Percentiles rank a stretch among this genome's conserved stretches.
Conservation (phyloP, 179 eudicot species). For the Camellia oleifera region DNA sequence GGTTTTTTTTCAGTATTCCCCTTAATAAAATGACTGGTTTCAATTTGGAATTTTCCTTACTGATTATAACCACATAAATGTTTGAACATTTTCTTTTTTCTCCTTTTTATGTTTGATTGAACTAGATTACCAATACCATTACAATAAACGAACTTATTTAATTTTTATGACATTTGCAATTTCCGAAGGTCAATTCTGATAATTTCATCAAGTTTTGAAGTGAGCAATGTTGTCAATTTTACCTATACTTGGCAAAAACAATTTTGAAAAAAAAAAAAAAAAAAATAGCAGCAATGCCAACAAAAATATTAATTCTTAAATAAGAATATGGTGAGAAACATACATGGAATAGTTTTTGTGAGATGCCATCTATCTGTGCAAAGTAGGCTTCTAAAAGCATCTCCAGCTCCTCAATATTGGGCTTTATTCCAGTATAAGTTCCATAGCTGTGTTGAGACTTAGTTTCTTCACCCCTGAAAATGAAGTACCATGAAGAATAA, state of each 20-base stretch:
- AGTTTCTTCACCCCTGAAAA: slow-evolving; percentile 27
- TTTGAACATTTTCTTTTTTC: no score
- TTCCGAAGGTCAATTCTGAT: not conserved
- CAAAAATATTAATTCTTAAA: not conserved
- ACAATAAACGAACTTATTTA: not conserved
- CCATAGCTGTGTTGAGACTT: slow-evolving; percentile 27
- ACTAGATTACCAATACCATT: no score
- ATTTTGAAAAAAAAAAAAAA: not conserved
- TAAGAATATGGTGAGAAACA: slow-evolving; percentile 10
- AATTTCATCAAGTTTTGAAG: no score
- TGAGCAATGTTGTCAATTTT: not conserved
- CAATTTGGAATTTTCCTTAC: no score
- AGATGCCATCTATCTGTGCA: slow-evolving; percentile 51
- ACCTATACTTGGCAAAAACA: not conserved
- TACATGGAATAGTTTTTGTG: slow-evolving; percentile 38
- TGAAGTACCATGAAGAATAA: not conserved
- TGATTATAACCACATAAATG: no score
- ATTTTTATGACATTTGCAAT: no score
- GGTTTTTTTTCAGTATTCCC: no score
- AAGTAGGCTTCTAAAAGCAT: slow-evolving; percentile 61
- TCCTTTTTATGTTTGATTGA: no score
- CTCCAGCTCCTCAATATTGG: slow-evolving; percentile 48
- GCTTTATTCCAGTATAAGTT: slow-evolving; percentile 17
- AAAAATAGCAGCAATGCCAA: not conserved
- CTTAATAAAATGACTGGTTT: no score